Percentiles rank a stretch among this genome's conserved stretches.
These are phyloP conservation scores for Peniophora sp. DNA, from an alignment of 1,284 basidiomycete genomes.

Conservation along the genomic window DNA sequence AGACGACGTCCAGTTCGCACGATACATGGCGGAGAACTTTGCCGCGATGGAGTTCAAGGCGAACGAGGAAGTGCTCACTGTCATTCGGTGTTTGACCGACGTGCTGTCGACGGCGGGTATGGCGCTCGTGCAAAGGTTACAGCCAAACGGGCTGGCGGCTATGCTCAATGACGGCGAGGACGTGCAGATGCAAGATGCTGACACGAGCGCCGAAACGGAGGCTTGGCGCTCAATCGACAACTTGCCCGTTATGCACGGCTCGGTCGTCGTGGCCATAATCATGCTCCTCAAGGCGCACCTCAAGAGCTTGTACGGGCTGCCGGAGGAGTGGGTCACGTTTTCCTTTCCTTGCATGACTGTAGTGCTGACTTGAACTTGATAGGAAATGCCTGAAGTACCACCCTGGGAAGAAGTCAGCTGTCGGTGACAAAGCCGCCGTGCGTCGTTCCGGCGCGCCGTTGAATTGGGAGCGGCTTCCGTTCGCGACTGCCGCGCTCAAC, in stretches of 20 bases:
- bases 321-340: conserved; percentile 66
- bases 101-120: conserved; percentile 81
- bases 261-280: conserved; percentile 71
- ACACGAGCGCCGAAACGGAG: conserved; percentile 6
- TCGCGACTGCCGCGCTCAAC: conserved; percentile 48
- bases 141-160: conserved; percentile 59
- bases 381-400: conserved; percentile 87
- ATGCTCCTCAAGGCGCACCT: conserved; percentile 82
- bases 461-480: conserved; percentile 66
- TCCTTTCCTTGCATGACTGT: background rate
- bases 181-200: conserved; percentile 1
- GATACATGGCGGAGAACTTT: conserved; percentile 94
- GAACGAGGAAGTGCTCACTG: conserved; percentile 84
- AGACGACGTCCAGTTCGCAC: conserved; percentile 76
- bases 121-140: conserved; percentile 65
- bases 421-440: conserved; percentile 74
- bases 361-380: conserved; percentile 5
- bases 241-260: conserved; percentile 47
- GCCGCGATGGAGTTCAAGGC: conserved; percentile 90
- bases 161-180: conserved; percentile 38
- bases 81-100: conserved; percentile 76
- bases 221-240: conserved; percentile 19
- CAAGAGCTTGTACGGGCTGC: conserved; percentile 72
- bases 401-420: conserved; percentile 76
- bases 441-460: conserved; percentile 53